Evolutionary conservation across 1,284 basidiomycete genomes (phyloP).

Genomic region (Leucoagaricus sp.): DNA sequence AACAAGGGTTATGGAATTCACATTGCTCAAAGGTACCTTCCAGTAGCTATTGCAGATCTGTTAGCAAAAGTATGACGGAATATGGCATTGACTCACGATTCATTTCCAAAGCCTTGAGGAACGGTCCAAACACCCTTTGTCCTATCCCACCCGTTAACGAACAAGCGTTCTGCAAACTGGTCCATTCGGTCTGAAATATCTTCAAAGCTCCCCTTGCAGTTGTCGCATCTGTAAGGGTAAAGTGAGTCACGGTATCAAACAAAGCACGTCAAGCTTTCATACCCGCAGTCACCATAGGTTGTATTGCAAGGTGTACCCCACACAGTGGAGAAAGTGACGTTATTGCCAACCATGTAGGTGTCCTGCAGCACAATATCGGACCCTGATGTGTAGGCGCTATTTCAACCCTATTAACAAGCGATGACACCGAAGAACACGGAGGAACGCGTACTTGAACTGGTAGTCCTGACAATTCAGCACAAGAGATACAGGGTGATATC

Average conservation of each 20-base stretch:
- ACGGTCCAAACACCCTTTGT: conserved; percentile 73
- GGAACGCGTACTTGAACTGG: conserved; percentile 46
- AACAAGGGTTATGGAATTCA: conserved; percentile 11
- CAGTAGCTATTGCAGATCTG: conserved; percentile 53
- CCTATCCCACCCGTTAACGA: conserved; percentile 63
- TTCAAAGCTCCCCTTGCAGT: conserved; percentile 52
- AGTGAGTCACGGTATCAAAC: background rate
- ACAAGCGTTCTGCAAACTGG: conserved; percentile 55
- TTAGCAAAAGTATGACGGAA: conserved; percentile 7
- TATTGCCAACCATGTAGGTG: conserved; percentile 63
- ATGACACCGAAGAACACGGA: background rate
- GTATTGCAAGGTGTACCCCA: conserved; percentile 53
- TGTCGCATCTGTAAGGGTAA: conserved; percentile 41
- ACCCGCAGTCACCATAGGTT: conserved; percentile 72
- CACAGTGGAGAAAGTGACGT: conserved; percentile 60
- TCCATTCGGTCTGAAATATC: conserved; percentile 69
- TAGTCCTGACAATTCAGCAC: conserved; percentile 77
- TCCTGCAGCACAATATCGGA: conserved; percentile 59
- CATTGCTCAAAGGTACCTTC: too few species aligned
- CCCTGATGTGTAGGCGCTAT: conserved; percentile 41
- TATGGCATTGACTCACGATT: conserved; percentile 43
- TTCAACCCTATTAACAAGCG: background rate
- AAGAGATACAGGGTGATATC: conserved; percentile 74
- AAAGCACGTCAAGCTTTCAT: conserved; percentile 10
- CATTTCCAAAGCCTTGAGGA: conserved; percentile 72